Conservation (phyloP, 495 filamentous ascomycete species). For the Copromyces sp. region DNA sequence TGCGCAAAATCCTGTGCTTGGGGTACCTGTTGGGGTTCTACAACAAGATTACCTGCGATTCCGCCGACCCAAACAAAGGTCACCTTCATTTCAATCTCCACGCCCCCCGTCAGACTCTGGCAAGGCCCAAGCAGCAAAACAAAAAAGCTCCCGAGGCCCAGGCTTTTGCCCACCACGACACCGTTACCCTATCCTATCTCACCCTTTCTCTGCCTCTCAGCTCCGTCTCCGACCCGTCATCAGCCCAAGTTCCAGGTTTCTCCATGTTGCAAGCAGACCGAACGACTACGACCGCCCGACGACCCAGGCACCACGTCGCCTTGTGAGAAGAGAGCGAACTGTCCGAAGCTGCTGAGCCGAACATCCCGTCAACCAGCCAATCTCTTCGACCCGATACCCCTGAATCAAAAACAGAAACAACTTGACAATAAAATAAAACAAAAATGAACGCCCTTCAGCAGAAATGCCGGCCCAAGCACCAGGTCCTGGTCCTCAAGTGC, state of each 20-base stretch:
- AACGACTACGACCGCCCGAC: neutral
- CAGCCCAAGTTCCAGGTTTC: neutral
- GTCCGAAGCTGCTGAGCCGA: neutral
- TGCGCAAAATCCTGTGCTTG: neutral
- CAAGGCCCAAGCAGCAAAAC: neutral
- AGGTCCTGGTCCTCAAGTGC: slow-evolving; percentile 86
- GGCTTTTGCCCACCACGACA: neutral
- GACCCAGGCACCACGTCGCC: neutral
- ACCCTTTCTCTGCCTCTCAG: neutral
- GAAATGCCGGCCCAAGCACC: slow-evolving; percentile 76
- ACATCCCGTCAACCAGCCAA: neutral
- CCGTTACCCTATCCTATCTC: neutral
- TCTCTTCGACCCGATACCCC: neutral
- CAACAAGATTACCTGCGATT: neutral
- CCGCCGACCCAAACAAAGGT: neutral
- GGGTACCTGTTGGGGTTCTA: neutral
- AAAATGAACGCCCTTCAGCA: slow-evolving; percentile 48
- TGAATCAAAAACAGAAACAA: neutral
- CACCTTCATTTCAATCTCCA: neutral
- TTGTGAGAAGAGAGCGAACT: neutral
- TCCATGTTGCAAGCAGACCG: neutral
- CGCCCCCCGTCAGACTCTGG: neutral
- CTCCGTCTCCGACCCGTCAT: neutral
- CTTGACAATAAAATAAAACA: slow-evolving; percentile 1
- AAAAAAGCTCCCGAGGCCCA: neutral